phyloP scores from a whole-genome alignment of 495 filamentous ascomycete genomes.

The Aspergillus avenaceus region DNA sequence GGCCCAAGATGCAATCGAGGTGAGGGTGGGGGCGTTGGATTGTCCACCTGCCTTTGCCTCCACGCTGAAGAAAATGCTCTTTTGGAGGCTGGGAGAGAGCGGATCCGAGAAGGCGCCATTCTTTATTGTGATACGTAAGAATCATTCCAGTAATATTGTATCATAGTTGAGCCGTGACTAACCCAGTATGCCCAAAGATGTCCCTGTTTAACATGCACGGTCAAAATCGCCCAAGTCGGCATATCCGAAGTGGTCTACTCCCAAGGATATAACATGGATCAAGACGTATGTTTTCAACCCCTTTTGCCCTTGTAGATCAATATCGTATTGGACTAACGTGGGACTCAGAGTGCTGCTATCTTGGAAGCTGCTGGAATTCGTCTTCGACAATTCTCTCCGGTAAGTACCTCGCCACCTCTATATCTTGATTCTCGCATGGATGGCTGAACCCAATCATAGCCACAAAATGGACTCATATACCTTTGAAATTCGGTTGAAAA shows the following conservation, averaged over 20 bases:
- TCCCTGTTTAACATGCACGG: conserved; percentile 95
- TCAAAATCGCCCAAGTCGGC: conserved; percentile 95
- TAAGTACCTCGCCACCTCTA: conserved; percentile 37
- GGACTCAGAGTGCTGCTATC: conserved; percentile 68
- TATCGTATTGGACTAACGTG: conserved; percentile 11
- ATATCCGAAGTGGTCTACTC: conserved; percentile 94
- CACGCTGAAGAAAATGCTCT: conserved; percentile 98
- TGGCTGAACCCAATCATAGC: conserved; percentile 27
- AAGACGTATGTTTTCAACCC: conserved; percentile 39
- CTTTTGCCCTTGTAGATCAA: neutral
- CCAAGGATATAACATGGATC: conserved; percentile 91
- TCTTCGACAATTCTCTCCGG: conserved; percentile 77
- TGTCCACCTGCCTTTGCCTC: conserved; percentile 87
- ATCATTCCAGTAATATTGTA: too few species aligned
- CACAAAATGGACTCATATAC: conserved; percentile 46
- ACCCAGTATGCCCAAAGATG: too few species aligned
- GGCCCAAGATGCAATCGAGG: conserved; percentile 76
- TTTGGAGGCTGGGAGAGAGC: conserved; percentile 86
- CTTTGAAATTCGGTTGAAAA: conserved; percentile 31
- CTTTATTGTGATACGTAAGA: conserved; percentile 87
- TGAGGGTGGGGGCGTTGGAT: conserved; percentile 60
- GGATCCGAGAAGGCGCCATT: conserved; percentile 72
- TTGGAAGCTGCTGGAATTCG: conserved; percentile 71
- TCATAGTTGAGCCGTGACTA: too few species aligned
- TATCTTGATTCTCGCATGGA: neutral